Conservation (phyloP, 768 basidiomycete genomes). For the Infundibulicybe gibba region DNA sequence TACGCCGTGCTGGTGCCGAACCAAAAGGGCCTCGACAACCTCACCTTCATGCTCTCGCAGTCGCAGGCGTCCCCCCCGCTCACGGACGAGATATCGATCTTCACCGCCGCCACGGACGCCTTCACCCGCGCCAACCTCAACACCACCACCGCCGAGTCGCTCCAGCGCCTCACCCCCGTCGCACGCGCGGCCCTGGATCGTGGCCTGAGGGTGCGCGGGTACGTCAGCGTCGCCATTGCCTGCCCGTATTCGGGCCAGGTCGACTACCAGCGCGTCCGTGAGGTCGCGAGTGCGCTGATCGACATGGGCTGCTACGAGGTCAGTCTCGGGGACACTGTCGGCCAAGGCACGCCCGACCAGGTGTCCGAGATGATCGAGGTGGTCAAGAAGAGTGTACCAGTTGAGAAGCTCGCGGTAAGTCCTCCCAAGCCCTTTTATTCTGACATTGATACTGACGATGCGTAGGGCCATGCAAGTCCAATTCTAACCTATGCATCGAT, state of each 20-base stretch:
- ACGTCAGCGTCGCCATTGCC: conserved; percentile 78
- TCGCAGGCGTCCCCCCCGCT: conserved; percentile 38
- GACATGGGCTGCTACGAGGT: conserved; percentile 97
- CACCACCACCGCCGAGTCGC: conserved; percentile 64
- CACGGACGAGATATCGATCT: conserved; percentile 84
- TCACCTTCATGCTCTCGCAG: conserved; percentile 52
- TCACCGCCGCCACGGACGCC: conserved; percentile 84
- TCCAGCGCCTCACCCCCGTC: conserved; percentile 61
- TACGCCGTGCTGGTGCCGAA: conserved; percentile 85
- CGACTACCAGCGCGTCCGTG: conserved; percentile 57
- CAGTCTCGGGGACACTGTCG: conserved; percentile 89
- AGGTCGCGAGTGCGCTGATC: conserved; percentile 64
- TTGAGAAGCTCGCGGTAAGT: conserved; percentile 68
- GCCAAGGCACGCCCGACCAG: conserved; percentile 72
- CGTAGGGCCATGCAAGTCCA: conserved; percentile 51
- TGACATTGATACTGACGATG: conserved; percentile 2
- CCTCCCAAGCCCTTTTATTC: background rate
- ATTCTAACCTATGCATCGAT: background rate
- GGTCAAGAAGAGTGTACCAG: conserved; percentile 57
- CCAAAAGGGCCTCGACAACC: conserved; percentile 66
- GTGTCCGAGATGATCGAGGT: conserved; percentile 68
- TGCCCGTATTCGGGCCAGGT: conserved; percentile 88
- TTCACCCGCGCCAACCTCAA: conserved; percentile 89
- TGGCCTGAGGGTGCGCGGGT: conserved; percentile 75
- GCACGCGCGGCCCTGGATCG: conserved; percentile 53